Conservation (phyloP, 805 yeast species). For the Wickerhamiella australiensis region DNA sequence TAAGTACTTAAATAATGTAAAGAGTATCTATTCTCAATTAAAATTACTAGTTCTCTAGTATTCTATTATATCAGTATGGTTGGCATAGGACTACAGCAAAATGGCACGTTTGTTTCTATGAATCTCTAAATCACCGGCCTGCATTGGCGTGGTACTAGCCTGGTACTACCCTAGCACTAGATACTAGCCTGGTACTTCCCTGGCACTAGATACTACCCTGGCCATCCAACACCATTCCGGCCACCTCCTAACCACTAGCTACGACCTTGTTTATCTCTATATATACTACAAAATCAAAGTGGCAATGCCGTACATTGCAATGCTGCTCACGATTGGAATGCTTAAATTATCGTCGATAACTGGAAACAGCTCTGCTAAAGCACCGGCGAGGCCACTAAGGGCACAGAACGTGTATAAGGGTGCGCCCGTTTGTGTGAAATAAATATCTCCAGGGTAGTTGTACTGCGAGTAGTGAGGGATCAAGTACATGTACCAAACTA, state of each 20-base stretch:
- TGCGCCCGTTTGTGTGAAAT: conserved; percentile 56
- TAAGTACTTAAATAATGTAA: conserved; percentile 33
- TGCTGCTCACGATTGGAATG: conserved; percentile 69
- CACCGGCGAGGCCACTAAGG: conserved; percentile 67
- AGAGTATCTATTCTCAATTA: background rate
- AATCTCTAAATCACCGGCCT: too few species aligned
- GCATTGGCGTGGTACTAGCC: too few species aligned
- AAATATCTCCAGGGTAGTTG: conserved; percentile 45
- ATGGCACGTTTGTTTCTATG: too few species aligned
- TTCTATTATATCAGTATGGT: background rate
- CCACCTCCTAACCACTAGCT: too few species aligned
- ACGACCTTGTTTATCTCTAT: background rate
- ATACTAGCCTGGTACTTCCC: too few species aligned
- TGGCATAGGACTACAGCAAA: too few species aligned
- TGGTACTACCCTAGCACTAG: too few species aligned
- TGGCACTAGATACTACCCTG: too few species aligned
- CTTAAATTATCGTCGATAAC: conserved; percentile 88
- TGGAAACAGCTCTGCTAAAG: conserved; percentile 76
- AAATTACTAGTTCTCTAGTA: background rate
- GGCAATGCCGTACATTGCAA: conserved; percentile 4
- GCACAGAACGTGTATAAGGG: conserved; percentile 45
- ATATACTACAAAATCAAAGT: background rate
- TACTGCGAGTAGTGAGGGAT: conserved; percentile 49
- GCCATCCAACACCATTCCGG: too few species aligned
- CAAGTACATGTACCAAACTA: conserved; percentile 57